Conservation (phyloP, 768 basidiomycete genomes). For the Russula dissimulans region DNA sequence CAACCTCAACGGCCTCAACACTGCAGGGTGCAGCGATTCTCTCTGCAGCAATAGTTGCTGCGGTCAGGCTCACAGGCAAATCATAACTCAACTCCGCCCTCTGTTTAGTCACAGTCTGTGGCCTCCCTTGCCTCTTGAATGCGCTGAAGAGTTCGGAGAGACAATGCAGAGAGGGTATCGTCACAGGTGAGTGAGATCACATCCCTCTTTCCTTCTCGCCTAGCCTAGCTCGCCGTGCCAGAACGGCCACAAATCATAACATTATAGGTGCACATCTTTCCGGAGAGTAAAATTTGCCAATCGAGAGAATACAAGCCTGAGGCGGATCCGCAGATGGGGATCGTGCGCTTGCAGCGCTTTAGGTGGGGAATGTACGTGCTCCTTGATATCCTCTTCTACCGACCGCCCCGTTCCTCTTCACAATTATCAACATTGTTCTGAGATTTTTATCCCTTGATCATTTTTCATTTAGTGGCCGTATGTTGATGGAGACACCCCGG, state of each 20-base stretch:
- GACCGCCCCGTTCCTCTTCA: too few relatives aligned
- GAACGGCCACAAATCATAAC: too few relatives aligned
- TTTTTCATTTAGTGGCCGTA: slow-evolving; percentile 51
- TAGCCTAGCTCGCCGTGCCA: too few relatives aligned
- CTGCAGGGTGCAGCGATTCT: too few relatives aligned
- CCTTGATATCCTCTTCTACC: too few relatives aligned
- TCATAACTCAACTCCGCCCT: slow-evolving; percentile 54
- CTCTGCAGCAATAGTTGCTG: too few relatives aligned
- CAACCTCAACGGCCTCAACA: too few relatives aligned
- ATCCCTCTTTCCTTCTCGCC: too few relatives aligned
- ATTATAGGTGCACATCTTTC: slow-evolving; percentile 78
- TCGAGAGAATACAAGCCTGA: slow-evolving; percentile 42
- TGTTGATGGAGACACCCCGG: slow-evolving; percentile 59
- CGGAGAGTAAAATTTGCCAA: slow-evolving; percentile 85
- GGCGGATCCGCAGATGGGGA: slow-evolving; percentile 30
- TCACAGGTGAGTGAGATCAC: slow-evolving; percentile 49
- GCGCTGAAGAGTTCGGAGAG: slow-evolving; percentile 46
- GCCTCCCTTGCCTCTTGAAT: slow-evolving; percentile 52
- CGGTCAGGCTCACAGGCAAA: too few relatives aligned
- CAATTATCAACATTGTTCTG: too few relatives aligned
- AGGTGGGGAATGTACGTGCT: slow-evolving; percentile 90
- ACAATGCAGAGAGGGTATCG: slow-evolving; percentile 47
- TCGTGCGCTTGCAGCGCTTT: slow-evolving; percentile 56
- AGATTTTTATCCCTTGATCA: too few relatives aligned
- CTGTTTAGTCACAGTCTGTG: slow-evolving; percentile 59